Evolutionary conservation across 441 rosid genomes (phyloP), one percentile per base, ranked within the genome.

Genomic region (Adansonia grandidieri): DNA sequence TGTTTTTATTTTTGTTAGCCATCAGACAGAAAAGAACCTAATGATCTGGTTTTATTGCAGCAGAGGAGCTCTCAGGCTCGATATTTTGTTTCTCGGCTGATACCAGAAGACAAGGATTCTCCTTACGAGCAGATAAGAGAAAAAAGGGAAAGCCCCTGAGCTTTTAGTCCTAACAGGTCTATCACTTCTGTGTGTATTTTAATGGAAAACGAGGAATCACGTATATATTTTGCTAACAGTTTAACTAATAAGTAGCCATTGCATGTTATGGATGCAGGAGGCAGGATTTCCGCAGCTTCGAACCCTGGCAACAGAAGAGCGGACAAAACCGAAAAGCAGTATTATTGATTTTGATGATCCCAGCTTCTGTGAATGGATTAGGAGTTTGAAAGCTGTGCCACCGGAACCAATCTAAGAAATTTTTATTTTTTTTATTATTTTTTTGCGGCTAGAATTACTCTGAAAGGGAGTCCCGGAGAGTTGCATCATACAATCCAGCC

Each of bases 71-170:
- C 99, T 53, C 98, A 86, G 85, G 98, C 99, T 22, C 86, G 99
- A 58, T 96, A 91, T 81, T 96, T 96, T 84, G 92, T 92, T 76
- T 89, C 96, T 66, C 89, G 97, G 80, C 84, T 94, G 84, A 96
- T 96, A 80, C 96, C 99, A 17, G 98, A 98, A 53, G 98, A 94
- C 88, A 94, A 93, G 88, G 99, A 96, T 83, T 97, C 97, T 81
- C 97, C 99, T 60, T 96, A 96, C 71, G 98, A 94, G 76, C 99
- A 94, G 95, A 98, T 94, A 67, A 88, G 78, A 62, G n/a, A 44
- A 60, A 45, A 70, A 22, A 3, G 51, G 2, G 9, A 64, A 64
- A 20, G 17, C 42, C 24, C 22, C 13, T 24, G 60, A 10, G 9
- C 14, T 24, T 71, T 53, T 60, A 15, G 11, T 63, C 6, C 9